Conservation (phyloP, 2,329 filamentous ascomycete genomes). For the Plectosphaerella cucumerina region DNA sequence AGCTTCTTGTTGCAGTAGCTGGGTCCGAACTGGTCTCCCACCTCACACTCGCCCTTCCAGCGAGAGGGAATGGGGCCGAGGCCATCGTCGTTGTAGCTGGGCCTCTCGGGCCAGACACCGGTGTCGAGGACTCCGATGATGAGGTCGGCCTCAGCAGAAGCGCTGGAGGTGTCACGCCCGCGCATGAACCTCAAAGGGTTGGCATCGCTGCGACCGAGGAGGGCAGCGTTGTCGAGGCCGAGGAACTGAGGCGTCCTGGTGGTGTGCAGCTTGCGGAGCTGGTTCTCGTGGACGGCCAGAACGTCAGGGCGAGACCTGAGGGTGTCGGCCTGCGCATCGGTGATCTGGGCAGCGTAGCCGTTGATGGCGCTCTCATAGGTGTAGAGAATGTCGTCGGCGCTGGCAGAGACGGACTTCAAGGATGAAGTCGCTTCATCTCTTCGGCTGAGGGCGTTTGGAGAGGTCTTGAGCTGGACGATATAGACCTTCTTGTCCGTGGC, state of each 20-base stretch:
- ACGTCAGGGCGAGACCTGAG: constrained; percentile 6
- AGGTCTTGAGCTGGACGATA: constrained; percentile 2
- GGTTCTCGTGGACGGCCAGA: constrained; percentile 4
- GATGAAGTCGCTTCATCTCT: neutral
- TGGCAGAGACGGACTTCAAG: constrained; percentile 1
- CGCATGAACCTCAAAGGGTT: neutral
- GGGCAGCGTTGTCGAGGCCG: constrained; percentile 1
- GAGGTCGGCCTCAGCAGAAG: constrained; percentile 6
- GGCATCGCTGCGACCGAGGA: constrained; percentile 1
- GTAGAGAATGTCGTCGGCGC: constrained; percentile 5
- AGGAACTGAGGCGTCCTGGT: constrained; percentile 8
- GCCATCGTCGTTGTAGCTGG: constrained; percentile 9
- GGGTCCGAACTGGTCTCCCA: constrained; percentile 3
- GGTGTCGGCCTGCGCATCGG: constrained; percentile 3
- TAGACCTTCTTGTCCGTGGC: constrained; percentile 1
- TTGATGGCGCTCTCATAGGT: constrained; percentile 6
- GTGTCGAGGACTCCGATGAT: constrained; percentile 10
- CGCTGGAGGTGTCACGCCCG: neutral
- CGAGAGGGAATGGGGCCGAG: constrained; percentile 5
- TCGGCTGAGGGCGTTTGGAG: neutral
- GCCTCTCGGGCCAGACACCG: constrained; percentile 11
- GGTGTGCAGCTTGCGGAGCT: constrained; percentile 5
- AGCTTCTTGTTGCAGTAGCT: constrained; percentile 11
- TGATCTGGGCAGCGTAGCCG: constrained; percentile 9
- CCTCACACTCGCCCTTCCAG: constrained; percentile 10